These are phyloP conservation scores for Microdochium trichocladiopsis DNA, from an alignment of 2,329 filamentous ascomycete species.

Conservation along the genomic window DNA sequence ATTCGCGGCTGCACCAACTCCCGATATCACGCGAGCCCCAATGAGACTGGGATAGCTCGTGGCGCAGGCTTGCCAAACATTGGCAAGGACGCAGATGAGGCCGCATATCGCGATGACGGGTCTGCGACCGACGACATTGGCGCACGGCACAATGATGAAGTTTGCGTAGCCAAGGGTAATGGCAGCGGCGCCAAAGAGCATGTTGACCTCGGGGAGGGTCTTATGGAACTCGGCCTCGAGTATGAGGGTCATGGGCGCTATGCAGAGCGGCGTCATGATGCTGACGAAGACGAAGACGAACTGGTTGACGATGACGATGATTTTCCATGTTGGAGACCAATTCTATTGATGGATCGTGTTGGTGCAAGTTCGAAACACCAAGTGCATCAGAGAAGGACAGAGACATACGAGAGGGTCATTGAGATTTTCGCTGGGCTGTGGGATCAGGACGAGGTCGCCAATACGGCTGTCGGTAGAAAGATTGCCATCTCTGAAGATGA, in stretches of 20 bases:
- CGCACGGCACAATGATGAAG: conserved; percentile 22
- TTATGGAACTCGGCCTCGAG: conserved; percentile 25
- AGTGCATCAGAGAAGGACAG: too few relatives aligned
- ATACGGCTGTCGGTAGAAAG: background rate
- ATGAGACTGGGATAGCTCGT: conserved; percentile 22
- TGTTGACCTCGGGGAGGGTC: conserved; percentile 21
- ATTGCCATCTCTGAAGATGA: conserved; percentile 2
- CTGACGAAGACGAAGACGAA: conserved; percentile 24
- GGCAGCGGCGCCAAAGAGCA: conserved; percentile 23
- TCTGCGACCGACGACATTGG: conserved; percentile 23
- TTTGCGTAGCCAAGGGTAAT: conserved; percentile 25
- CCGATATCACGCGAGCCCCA: conserved; percentile 21
- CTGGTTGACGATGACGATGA: conserved; percentile 21
- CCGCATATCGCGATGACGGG: conserved; percentile 21
- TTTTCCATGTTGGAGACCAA: conserved; percentile 22
- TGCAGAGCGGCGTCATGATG: conserved; percentile 25
- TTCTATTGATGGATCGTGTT: conserved; percentile 14
- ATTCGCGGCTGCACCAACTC: conserved; percentile 21
- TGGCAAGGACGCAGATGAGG: conserved; percentile 19
- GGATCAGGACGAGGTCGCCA: conserved; percentile 5
- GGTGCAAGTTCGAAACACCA: conserved; percentile 2
- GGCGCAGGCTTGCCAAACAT: conserved; percentile 21
- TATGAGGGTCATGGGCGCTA: conserved; percentile 24
- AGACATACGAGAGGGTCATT: conserved; percentile 3
- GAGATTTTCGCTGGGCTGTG: conserved; percentile 4